Base-by-base conservation (phyloP, 257 asterid genomes). In the Gynochthodes officinalis region DNA sequence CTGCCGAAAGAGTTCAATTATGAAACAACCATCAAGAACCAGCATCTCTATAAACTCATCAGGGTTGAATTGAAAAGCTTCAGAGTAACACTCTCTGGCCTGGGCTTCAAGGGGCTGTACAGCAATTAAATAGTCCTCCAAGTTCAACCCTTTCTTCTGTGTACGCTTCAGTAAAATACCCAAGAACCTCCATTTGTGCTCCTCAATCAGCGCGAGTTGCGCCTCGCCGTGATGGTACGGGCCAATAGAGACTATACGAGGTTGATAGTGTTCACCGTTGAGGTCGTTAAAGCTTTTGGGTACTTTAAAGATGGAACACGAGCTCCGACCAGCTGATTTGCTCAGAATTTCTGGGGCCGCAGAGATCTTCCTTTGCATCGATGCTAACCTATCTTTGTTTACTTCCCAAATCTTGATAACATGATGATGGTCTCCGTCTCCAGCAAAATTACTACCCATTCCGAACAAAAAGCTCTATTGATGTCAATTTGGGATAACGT, bases 101-200 rank as follows among this genome's bases (percentile, higher is more conserved):
- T 40, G 43, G 13, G 70, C 68, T 73, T 89, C 97, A 7, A 91
- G 74, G 16, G 82, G 86, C 49, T 90, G 91, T 2, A 89, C 89
- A 16, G 90, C 79, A 33, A 63, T 74, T 64, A 91, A 57, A 2
- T 84, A 76, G 30, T 89, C 84, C 71, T 82, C 89, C 30, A 90
- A 66, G 5, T 11, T 18, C 11, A 86, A 21, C 4, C 79, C 83
- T 54, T 72, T 77, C 15, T 0, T 49, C 54, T 76, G 80, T 2
- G 82, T 80, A 30, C 96, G 82, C 14, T 82, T 70, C 69, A 89
- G 42, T 19, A 93, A 78, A 30, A 76, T 61, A 9, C 89, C 91
- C 66, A 93, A 67, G 70, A 89, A 88, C 35, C 98, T 74, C 98
- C 98, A 93, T 63, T 93, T 93, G 73, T 93, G 97, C 72, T 91